Base-by-base conservation (phyloP, 2,329 filamentous ascomycete genomes). In the Chaetomium olivaceum region DNA sequence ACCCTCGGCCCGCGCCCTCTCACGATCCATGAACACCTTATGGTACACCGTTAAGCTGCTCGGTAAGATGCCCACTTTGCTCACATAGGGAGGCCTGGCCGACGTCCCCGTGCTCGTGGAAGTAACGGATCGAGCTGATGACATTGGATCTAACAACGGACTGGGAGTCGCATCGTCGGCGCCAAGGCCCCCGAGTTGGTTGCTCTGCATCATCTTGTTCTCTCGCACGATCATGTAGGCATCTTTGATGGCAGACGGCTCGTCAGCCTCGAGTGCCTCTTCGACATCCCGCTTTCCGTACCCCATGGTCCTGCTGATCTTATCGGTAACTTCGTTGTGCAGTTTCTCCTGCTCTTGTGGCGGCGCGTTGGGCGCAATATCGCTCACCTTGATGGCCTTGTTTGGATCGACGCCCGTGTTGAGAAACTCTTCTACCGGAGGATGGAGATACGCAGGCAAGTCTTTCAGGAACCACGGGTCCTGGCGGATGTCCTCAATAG, bases 201-300 rank as follows among this genome's bases (percentile, higher is more conserved):
- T 96, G 63, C 89, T 89, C 77, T 93, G 91, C 93, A 98, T 98
- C 76, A 98, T 86, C 77, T 97, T 95, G 76, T 98, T 98, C 78
- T 99, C 95, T 61, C 94, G 88, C 29, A 99, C 92, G 76, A 99
- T 99, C 79, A 97, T 89, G 80, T 98, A 99, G 1, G 95, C 95
- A 79, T 99, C 95, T 80, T 99, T 99, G 82, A 99, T 97, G 12
- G 95, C 93, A 65, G 93, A 98, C 14, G 95, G 95, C 76, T 99
- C 95, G 61, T 95, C 89, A 64, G 92, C 93, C 73, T 91, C 90
- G 68, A 99, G 82, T 25, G 95, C 94, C 77, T 98, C 95, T 75
- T 97, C 91, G 61, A 99, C 94, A 80, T 99, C 95, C 68, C 90
- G 90, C 76, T 92, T 94, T 43, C 91, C 93, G 76, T 99, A 99